Evolutionary conservation across 768 basidiomycete genomes (phyloP).

Genomic region (Leccinum barrowsii): DNA sequence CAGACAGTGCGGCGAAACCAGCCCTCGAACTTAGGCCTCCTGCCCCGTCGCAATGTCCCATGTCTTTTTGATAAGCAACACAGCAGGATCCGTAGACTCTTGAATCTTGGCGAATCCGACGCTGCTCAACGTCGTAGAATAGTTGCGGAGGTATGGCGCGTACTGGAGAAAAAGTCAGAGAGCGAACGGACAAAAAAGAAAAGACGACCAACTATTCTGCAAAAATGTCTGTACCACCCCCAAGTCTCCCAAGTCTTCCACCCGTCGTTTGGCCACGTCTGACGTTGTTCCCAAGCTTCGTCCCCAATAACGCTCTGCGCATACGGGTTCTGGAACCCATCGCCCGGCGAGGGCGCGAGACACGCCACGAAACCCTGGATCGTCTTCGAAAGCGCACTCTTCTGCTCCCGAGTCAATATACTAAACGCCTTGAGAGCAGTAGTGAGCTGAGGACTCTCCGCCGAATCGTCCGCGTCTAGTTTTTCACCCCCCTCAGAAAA

Average conservation of each 20-base stretch:
- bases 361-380: constrained; percentile 73
- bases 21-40: constrained; percentile 27
- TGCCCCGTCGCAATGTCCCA: constrained; percentile 75
- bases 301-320: constrained; percentile 58
- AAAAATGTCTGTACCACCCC: constrained; percentile 91
- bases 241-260: constrained; percentile 88
- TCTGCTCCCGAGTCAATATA: constrained; percentile 74
- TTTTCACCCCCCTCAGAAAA: neutral
- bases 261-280: constrained; percentile 64
- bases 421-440: constrained; percentile 73
- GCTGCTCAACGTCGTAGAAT: constrained; percentile 64
- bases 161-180: constrained; percentile 46
- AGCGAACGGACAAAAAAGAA: neutral
- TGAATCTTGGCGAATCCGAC: constrained; percentile 68
- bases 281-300: constrained; percentile 67
- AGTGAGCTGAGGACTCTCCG: constrained; percentile 65
- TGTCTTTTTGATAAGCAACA: constrained; percentile 55
- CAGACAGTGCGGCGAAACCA: neutral
- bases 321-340: constrained; percentile 45
- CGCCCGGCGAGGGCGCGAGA: constrained; percentile 45
- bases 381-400: constrained; percentile 64
- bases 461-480: constrained; percentile 37
- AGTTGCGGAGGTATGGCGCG: constrained; percentile 73
- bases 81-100: constrained; percentile 52
- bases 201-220: constrained; percentile 58